These are phyloP conservation scores for Prunus davidiana DNA, from an alignment of 306 rosid genomes.

Conservation along the genomic window DNA sequence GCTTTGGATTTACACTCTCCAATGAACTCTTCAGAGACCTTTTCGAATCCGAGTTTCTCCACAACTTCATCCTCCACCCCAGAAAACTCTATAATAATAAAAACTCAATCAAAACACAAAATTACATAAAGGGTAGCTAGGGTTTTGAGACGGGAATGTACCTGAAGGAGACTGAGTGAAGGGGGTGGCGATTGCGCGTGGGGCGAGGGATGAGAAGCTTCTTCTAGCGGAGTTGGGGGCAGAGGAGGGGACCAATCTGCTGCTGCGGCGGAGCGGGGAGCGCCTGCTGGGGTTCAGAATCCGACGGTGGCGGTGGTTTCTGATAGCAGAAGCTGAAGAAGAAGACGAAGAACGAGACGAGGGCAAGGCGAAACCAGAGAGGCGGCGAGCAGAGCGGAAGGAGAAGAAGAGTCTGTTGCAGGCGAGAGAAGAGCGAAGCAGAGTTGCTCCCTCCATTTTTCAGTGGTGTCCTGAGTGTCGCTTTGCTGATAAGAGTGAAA, in stretches of 20 bases:
- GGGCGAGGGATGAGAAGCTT: conserved; percentile 56
- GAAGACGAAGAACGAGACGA: conserved; percentile 8
- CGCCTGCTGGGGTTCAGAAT: conserved; percentile 18
- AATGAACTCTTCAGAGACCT: conserved; percentile 72
- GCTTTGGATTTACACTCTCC: conserved; percentile 91
- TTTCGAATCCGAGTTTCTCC: conserved; percentile 69
- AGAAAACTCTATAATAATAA: conserved; percentile 36
- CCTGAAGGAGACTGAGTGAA: conserved; percentile 48
- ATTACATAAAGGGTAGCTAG: neutral
- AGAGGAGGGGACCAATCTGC: conserved; percentile 28
- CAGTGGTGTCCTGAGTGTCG: neutral
- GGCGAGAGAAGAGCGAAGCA: conserved; percentile 62
- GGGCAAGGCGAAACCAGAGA: neutral
- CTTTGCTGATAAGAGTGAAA: neutral
- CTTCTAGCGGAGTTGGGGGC: conserved; percentile 21
- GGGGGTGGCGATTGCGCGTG: conserved; percentile 63
- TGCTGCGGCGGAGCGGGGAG: conserved; percentile 44
- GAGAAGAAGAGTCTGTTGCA: conserved; percentile 44
- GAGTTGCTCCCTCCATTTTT: conserved; percentile 62
- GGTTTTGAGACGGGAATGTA: conserved; percentile 8
- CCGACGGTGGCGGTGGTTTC: conserved; percentile 14
- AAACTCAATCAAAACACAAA: conserved; percentile 2
- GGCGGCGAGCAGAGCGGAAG: conserved; percentile 40
- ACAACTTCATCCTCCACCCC: conserved; percentile 63
- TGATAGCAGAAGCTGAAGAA: conserved; percentile 20